Conservation (phyloP, 805 yeast genomes). For the Alloascoidea hylecoeti region DNA sequence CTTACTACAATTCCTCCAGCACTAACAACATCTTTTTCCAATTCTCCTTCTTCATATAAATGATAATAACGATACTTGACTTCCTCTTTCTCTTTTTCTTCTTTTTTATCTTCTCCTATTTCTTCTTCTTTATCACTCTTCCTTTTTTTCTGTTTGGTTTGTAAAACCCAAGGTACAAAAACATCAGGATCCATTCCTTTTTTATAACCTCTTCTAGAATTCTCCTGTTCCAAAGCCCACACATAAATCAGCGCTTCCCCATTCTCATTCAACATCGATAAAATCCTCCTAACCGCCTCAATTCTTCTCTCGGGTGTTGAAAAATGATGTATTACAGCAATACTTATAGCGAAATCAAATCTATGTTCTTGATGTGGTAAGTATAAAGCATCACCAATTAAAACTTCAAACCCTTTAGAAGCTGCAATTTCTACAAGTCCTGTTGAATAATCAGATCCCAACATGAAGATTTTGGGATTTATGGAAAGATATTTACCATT, state of each 20-base stretch:
- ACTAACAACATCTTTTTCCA: conserved; percentile 46
- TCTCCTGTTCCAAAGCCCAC: conserved; percentile 93
- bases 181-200: conserved; percentile 91
- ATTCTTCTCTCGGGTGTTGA: conserved; percentile 71
- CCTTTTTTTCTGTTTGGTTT: conserved; percentile 26
- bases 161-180: conserved; percentile 89
- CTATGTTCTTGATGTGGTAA: conserved; percentile 36
- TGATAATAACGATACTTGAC: conserved; percentile 84
- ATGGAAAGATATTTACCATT: conserved; percentile 83
- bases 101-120: conserved; percentile 13
- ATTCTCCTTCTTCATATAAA: conserved; percentile 72
- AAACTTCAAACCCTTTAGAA: conserved; percentile 35
- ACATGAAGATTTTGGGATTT: conserved; percentile 49
- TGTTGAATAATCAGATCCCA: conserved; percentile 50
- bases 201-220: conserved; percentile 79
- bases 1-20: conserved; percentile 64
- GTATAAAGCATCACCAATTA: conserved; percentile 70
- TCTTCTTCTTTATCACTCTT: conserved; percentile 11
- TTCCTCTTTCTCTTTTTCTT: conserved; percentile 17
- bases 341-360: conserved; percentile 82
- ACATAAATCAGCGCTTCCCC: conserved; percentile 79
- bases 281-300: conserved; percentile 56
- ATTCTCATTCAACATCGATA: conserved; percentile 38
- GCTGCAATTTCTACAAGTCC: conserved; percentile 57
- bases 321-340: conserved; percentile 94